Base-by-base conservation (phyloP, 345 rosid species). In the Boechera divaricarpa region DNA sequence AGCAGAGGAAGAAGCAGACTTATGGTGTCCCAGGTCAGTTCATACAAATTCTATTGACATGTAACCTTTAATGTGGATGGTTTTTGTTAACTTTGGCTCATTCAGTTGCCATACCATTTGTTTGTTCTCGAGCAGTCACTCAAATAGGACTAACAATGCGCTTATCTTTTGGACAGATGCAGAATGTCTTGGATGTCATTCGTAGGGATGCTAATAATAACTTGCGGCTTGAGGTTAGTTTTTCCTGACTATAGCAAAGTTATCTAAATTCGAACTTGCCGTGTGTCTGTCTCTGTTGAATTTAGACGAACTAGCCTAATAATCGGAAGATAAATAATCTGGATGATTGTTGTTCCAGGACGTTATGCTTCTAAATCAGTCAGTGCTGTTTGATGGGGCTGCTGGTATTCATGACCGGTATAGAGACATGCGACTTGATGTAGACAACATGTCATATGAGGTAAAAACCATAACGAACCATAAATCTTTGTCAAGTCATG, bases 401-500 rank as follows among this genome's bases (percentile, higher is more conserved):
- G 87, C 89, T 68, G 94, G 85, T 76, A 68, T 85, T 28, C 89
- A 85, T 62, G 99, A 95, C 66, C 90, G 91, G 57, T 91, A 95
- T 65, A 86, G 98, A 82, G 98, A 95, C 77, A 92, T 95, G 99
- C 86, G 99, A 61, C 99, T 95, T 13, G 99, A 92, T 78, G 97
- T 95, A 64, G 99, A 95, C 85, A 92, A 90, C 82, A 95, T 95
- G 99, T 85, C 99, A 36, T 95, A 95, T 61, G 99, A 95, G 97
- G 99, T 94, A 83, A 53, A 62, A 0, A 16, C 21, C 15, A 5
- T 16, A 65, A 7, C 28, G 0, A 53, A 32, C 35, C 51, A 33
- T 8, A 11, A 21, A n/a, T 26, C 15, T n/a, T 2, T 39, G 5
- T 4, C 32, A 0, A 28, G 61, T 63, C 13, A 13, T 47, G 44